Evolutionary conservation across 192 early-diverging fungal species (phyloP).

Genomic region (Rhizophagus sp.): DNA sequence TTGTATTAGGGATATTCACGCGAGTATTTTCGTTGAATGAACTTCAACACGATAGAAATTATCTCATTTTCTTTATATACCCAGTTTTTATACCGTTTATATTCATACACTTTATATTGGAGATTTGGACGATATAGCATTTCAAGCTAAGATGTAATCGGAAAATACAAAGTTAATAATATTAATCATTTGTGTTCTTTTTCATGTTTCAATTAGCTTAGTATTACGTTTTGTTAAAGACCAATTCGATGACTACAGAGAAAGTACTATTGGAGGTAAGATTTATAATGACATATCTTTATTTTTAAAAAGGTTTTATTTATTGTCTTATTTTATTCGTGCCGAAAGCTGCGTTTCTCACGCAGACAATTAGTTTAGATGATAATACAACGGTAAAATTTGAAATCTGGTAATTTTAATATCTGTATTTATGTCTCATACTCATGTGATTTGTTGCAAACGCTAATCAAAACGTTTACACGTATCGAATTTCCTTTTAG

Average conservation of each 20-base stretch:
- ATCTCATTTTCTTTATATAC: background rate
- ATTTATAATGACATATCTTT: background rate
- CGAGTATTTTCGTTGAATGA: background rate
- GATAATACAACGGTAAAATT: conserved; percentile 91
- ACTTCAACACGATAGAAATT: background rate
- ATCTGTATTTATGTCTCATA: background rate
- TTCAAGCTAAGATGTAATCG: background rate
- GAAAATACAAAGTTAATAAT: background rate
- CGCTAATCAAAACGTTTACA: background rate
- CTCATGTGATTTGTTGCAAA: background rate
- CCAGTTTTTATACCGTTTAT: background rate
- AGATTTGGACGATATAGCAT: background rate
- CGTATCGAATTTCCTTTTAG: conserved; percentile 33
- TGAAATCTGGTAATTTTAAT: conserved; percentile 75
- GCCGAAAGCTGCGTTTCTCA: conserved; percentile 63
- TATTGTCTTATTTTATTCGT: background rate
- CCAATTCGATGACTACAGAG: conserved; percentile 91
- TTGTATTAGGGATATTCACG: background rate
- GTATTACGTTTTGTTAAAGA: conserved; percentile 91
- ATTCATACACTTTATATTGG: background rate
- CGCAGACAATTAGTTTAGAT: conserved; percentile 82
- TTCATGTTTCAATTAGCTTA: conserved; percentile 43
- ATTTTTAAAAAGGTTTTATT: background rate
- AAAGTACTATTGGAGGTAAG: conserved; percentile 86
- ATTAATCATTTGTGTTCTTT: background rate